Evolutionary conservation across 352 stramenopile genomes (phyloP).

Genomic region (Pythium guiyangense): DNA sequence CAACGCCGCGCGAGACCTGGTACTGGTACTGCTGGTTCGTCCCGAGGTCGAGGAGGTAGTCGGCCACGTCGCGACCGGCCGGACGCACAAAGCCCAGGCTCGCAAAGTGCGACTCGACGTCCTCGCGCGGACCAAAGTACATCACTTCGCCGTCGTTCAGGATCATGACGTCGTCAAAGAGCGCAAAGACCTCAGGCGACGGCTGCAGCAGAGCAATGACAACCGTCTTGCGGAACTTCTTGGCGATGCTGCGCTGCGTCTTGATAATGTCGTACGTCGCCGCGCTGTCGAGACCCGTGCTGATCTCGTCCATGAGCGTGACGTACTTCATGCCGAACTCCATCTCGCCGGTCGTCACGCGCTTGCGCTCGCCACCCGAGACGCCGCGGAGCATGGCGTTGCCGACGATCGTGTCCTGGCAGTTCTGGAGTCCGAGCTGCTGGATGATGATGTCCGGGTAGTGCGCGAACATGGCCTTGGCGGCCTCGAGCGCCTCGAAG

Average conservation of each 20-base stretch:
- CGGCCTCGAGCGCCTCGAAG: too few relatives aligned
- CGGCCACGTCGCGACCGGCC: too few relatives aligned
- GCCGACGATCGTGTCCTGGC: too few relatives aligned
- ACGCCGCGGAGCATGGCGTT: too few relatives aligned
- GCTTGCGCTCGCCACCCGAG: too few relatives aligned
- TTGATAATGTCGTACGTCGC: conserved; percentile 80
- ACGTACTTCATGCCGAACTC: conserved; percentile 66
- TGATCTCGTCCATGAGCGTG: conserved; percentile 88
- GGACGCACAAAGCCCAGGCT: too few relatives aligned
- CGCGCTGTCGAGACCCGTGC: conserved; percentile 87
- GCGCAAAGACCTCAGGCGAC: conserved; percentile 42
- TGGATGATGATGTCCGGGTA: too few relatives aligned
- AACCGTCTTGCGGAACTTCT: conserved; percentile 38
- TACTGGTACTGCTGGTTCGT: not conserved
- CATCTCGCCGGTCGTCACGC: conserved; percentile 83
- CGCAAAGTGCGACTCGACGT: conserved; percentile 24
- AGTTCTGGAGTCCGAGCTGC: too few relatives aligned
- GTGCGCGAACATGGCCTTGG: too few relatives aligned
- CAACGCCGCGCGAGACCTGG: not conserved
- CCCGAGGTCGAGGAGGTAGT: too few relatives aligned
- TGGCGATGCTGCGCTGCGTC: conserved; percentile 38
- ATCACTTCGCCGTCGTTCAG: conserved; percentile 42
- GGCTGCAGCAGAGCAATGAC: conserved; percentile 81
- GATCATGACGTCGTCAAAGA: conserved; percentile 52
- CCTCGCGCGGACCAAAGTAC: conserved; percentile 37